Evolutionary conservation across 2,329 filamentous ascomycete genomes (phyloP).

Genomic region (Diaporthe nobilis): DNA sequence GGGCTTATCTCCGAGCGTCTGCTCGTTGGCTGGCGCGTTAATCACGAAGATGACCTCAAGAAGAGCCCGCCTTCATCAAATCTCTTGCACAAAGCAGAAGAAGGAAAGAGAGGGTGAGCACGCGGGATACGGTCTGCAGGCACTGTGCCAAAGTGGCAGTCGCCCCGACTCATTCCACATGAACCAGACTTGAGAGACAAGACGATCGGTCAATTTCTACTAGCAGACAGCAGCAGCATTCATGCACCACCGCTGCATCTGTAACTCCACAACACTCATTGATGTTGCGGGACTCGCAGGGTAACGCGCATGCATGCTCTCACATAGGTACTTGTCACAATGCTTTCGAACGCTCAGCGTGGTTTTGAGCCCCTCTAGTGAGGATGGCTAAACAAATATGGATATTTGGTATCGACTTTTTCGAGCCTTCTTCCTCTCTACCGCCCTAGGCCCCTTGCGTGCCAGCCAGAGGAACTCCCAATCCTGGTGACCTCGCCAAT

Average conservation of each 20-base stretch:
- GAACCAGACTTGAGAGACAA: background rate
- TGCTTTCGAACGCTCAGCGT: background rate
- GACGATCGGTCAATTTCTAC: background rate
- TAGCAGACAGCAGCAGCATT: background rate
- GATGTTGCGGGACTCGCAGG: background rate
- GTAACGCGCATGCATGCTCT: background rate
- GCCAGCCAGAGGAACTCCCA: conserved; percentile 4
- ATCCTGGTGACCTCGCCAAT: conserved; percentile 6
- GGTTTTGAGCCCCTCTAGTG: conserved; percentile 28
- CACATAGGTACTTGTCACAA: background rate
- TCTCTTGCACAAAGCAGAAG: background rate
- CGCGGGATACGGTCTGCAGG: background rate
- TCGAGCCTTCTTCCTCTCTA: conserved; percentile 19
- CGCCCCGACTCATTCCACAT: background rate
- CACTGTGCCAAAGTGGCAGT: background rate
- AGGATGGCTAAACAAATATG: conserved; percentile 14
- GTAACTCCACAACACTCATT: background rate
- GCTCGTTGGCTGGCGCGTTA: background rate
- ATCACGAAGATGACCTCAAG: conserved; percentile 4
- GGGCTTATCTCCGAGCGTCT: conserved; percentile 1
- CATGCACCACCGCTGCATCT: background rate
- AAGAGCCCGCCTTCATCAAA: background rate
- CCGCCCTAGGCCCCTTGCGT: conserved; percentile 15
- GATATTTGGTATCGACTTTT: conserved; percentile 37
- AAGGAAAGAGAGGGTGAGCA: background rate